Evolutionary conservation across 257 asterid genomes (phyloP), one percentile per base, ranked within the genome.

Genomic region (Solanum peruvianum): DNA sequence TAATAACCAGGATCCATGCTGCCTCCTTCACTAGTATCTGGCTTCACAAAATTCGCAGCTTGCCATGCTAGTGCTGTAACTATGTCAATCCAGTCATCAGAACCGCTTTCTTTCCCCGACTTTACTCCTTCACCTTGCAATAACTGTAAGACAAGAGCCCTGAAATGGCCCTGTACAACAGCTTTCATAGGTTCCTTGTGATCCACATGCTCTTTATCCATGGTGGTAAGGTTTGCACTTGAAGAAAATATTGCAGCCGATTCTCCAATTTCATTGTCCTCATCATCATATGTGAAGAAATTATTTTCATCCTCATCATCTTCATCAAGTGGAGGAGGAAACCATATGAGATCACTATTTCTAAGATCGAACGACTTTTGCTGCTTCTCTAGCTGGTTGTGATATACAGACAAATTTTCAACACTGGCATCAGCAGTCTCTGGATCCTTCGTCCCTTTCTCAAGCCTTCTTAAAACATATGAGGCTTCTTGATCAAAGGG

Each of bases 1-100:
- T 97, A 97, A 86, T 96, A 92, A 78, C 93, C 94, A 2, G 99
- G 99, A 90, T 97, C 99, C 99, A 97, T 97, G 92, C 99, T 96
- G 82, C 99, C 98, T 83, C 98, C 99, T 90, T 90, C 90, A 88
- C 95, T 93, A 20, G 98, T 93, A 92, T 97, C 95, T 16, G 98
- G 99, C 93, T 92, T 97, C 89, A 97, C 92, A 86, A 89, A 96
- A 77, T 92, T 96, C 29, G 99, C 99, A 70, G 99, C 95, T 92
- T 93, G 98, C 98, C 98, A 94, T 25, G 99, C 94, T 62, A 97
- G 70, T 60, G 89, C 39, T 41, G 95, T 93, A 87, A 97, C 89
- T 88, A 96, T 84, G 49, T 96, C 95, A 35, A 96, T 90, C 99
- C 99, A 97, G 33, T 92, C 91, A 85, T 89, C 94, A 37, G 87